Evolutionary conservation across 2,329 filamentous ascomycete genomes (phyloP), one percentile per base, ranked within the genome.

Genomic region (Verticillium klebahnii): DNA sequence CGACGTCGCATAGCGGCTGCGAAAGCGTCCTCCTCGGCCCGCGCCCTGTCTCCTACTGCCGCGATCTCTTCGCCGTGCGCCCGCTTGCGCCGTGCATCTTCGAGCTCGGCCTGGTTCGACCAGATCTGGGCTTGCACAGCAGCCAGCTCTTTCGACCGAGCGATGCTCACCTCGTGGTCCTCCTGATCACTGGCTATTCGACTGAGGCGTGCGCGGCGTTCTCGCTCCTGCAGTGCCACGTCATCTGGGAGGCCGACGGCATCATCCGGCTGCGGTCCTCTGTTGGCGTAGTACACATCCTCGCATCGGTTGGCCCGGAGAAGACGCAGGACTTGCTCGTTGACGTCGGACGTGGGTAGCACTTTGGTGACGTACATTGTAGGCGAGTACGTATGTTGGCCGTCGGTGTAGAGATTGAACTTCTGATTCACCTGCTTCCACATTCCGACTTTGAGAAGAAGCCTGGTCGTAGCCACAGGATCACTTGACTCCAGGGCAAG

Each of bases 371-470:
- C 78, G 69, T 89, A 90, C 75, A 86, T 87, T 3, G 87, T 85
- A 0, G 87, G 83, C 0, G 87, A 90, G 71, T 88, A 90, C 1
- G 82, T 85, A 66, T 80, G 80, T 5, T 75, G 78, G 29, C 81
- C 80, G 52, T 82, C 76, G 1, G 73, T 82, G 71, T 80, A 86
- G 63, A 80, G 75, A 66, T 87, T 86, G 67, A 80, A 85, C 0
- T 82, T 75, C 63, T 85, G 81, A 73, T 89, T 89, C 67, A 89
- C 74, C 36, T 83, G 75, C 68, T 86, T 86, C 86, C 87, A 89
- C 74, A 89, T 80, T 54, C 83, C 85, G 0, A 83, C 84, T 67
- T 87, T 86, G 8, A 90, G 76, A 1, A 90, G 78, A 0, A 83
- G 80, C 52, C 81, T 81, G 0, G 84, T 84, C 6, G 85, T 84